These are phyloP conservation scores for Exophiala calicioides DNA, from an alignment of 2,329 filamentous ascomycete species.

Conservation along the genomic window DNA sequence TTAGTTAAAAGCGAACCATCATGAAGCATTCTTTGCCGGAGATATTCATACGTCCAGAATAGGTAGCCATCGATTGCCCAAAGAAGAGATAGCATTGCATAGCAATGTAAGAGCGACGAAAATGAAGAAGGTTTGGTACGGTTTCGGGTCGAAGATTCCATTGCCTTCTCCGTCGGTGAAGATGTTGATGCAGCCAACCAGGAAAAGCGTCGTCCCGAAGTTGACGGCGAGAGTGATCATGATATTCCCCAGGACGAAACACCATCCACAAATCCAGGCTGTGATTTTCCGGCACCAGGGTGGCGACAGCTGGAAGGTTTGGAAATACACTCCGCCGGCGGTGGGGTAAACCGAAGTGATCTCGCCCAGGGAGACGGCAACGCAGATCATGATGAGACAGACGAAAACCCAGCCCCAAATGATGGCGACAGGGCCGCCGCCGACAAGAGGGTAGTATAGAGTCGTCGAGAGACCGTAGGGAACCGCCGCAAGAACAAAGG, in stretches of 20 bases:
- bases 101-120: conserved; percentile 53
- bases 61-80: conserved; percentile 57
- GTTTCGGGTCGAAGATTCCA: conserved; percentile 46
- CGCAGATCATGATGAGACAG: conserved; percentile 69
- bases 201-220: conserved; percentile 63
- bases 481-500: conserved; percentile 71
- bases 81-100: conserved; percentile 53
- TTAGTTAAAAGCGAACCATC: no score
- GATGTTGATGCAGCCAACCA: conserved; percentile 58
- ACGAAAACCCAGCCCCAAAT: conserved; percentile 73
- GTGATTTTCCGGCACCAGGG: conserved; percentile 61
- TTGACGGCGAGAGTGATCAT: conserved; percentile 82
- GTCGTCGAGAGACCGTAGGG: conserved; percentile 74
- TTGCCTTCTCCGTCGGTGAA: conserved; percentile 51
- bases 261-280: conserved; percentile 73
- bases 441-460: conserved; percentile 65
- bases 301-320: conserved; percentile 72
- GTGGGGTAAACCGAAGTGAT: conserved; percentile 76
- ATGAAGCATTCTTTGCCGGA: conserved; percentile 3
- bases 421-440: conserved; percentile 67
- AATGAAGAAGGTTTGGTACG: conserved; percentile 51
- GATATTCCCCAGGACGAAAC: conserved; percentile 76
- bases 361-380: conserved; percentile 70
- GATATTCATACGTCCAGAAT: conserved; percentile 63
- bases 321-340: conserved; percentile 77